These are phyloP conservation scores for Rhizopus sp. DNA, from an alignment of 371 early-diverging fungal species.

Conservation along the genomic window DNA sequence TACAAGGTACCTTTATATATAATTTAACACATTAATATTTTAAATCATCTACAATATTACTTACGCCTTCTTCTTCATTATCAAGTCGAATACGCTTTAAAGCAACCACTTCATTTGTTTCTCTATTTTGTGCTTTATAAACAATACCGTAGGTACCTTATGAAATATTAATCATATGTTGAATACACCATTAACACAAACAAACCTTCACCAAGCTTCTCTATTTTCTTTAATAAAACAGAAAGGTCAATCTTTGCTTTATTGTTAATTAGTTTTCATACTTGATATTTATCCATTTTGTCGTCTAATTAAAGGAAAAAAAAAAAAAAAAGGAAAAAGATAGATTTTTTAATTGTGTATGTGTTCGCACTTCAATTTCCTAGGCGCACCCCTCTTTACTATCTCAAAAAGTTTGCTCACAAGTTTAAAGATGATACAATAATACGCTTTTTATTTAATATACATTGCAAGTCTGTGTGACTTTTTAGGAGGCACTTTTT, in stretches of 20 bases:
- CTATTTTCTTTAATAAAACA: constrained; percentile 72
- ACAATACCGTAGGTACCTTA: constrained; percentile 95
- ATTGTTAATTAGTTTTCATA: constrained; percentile 22
- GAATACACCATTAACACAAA: neutral
- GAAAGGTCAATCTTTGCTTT: neutral
- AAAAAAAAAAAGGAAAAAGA: constrained; percentile 14
- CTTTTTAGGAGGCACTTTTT: neutral
- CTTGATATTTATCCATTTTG: constrained; percentile 84
- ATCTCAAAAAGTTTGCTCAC: neutral
- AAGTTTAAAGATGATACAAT: neutral
- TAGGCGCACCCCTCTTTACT: no score
- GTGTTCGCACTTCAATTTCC: neutral
- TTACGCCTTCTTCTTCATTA: constrained; percentile 93
- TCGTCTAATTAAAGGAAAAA: constrained; percentile 3
- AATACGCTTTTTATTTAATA: constrained; percentile 7
- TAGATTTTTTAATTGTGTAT: constrained; percentile 1
- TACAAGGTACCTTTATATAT: constrained; percentile 81
- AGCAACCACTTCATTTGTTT: constrained; percentile 94
- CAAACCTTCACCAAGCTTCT: constrained; percentile 87
- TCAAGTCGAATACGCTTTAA: constrained; percentile 97
- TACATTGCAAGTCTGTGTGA: neutral
- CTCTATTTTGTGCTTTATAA: constrained; percentile 95
- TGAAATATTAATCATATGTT: neutral
- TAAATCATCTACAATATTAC: constrained; percentile 1
- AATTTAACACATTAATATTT: neutral